Conservation (phyloP, 371 early-diverging fungal species). For the Rhizopus sp. region DNA sequence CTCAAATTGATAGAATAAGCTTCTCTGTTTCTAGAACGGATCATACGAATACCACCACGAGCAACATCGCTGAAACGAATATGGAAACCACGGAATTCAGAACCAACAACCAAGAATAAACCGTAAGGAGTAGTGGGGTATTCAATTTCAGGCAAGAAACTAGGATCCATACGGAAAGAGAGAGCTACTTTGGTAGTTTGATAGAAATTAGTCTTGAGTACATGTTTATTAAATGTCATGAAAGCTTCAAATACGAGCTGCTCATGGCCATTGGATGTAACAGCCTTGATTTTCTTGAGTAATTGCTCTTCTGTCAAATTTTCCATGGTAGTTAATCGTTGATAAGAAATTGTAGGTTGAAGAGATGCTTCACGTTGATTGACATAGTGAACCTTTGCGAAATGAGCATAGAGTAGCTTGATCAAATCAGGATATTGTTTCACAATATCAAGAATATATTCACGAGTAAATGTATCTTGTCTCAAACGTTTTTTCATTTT, state of each 20-base stretch:
- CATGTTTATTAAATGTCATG: conserved; percentile 93
- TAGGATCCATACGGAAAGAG: conserved; percentile 94
- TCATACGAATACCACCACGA: conserved; percentile 97
- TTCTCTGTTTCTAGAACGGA: conserved; percentile 94
- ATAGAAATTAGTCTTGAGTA: conserved; percentile 99
- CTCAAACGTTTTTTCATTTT: conserved; percentile 97
- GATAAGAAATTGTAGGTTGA: conserved; percentile 86
- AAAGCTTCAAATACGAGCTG: conserved; percentile 94
- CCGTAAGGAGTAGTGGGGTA: conserved; percentile 93
- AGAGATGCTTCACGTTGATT: conserved; percentile 62
- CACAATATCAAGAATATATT: conserved; percentile 96
- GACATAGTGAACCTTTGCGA: conserved; percentile 93
- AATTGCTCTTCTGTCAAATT: conserved; percentile 83
- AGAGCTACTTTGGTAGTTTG: conserved; percentile 98
- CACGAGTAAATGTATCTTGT: conserved; percentile 96
- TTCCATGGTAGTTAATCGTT: conserved; percentile 85
- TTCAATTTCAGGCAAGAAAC: conserved; percentile 93
- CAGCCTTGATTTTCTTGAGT: conserved; percentile 80
- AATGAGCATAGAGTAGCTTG: conserved; percentile 92
- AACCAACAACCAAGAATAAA: conserved; percentile 95
- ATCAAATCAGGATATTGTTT: conserved; percentile 92
- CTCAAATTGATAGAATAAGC: conserved; percentile 96
- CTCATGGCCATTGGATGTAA: conserved; percentile 92
- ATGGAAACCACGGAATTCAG: conserved; percentile 99
- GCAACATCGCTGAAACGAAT: conserved; percentile 97